phyloP scores from a whole-genome alignment of 768 basidiomycete genomes.

The Xanthoconium purpureum region DNA sequence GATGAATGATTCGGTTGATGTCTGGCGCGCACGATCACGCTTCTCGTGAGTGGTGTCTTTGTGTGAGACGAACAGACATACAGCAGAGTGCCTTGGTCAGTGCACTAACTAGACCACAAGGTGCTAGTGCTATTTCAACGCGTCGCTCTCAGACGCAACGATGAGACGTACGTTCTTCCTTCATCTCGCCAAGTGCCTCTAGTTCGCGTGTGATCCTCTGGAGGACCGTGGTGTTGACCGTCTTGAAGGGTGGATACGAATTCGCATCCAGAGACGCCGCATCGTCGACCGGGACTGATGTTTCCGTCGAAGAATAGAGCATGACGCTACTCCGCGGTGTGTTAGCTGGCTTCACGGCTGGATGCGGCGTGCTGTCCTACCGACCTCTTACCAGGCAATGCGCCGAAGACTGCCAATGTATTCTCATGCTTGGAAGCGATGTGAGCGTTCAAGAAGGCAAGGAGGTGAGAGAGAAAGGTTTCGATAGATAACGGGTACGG shows the following conservation, averaged over 20 bases:
- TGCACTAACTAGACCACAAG: constrained; percentile 79
- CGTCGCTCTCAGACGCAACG: neutral
- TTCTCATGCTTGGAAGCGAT: constrained; percentile 91
- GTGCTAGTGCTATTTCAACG: constrained; percentile 36
- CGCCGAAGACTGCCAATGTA: constrained; percentile 87
- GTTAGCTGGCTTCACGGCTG: neutral
- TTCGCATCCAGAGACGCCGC: constrained; percentile 60
- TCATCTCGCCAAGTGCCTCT: constrained; percentile 44
- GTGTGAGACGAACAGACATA: constrained; percentile 33
- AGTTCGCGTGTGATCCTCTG: constrained; percentile 61
- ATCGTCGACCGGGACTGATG: constrained; percentile 34
- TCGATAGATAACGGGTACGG: constrained; percentile 58
- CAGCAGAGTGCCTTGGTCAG: constrained; percentile 92
- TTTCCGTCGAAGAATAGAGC: constrained; percentile 70
- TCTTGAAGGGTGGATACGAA: constrained; percentile 78
- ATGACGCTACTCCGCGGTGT: constrained; percentile 49
- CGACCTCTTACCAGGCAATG: constrained; percentile 80
- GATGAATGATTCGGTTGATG: constrained; percentile 55
- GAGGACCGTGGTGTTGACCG: constrained; percentile 67
- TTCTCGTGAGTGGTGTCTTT: neutral
- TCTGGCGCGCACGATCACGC: constrained; percentile 45
- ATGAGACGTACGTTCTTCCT: constrained; percentile 41
- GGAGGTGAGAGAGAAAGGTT: constrained; percentile 76
- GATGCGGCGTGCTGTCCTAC: constrained; percentile 10
- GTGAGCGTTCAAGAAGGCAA: constrained; percentile 92